Base-by-base conservation (phyloP, 805 yeast genomes). In the Barnettozyma botsteinii region DNA sequence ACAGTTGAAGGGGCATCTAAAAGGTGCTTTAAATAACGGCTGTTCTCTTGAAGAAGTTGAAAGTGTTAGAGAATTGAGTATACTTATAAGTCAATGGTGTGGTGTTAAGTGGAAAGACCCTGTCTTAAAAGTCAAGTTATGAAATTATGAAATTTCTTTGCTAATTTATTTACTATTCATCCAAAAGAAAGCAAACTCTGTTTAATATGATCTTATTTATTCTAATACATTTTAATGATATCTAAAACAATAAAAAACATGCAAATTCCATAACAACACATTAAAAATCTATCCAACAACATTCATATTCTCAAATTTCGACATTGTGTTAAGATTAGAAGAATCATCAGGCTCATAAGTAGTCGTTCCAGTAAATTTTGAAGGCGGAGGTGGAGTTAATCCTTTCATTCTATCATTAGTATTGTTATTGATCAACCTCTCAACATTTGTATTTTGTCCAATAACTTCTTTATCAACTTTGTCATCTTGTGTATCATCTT, bases 1-100 rank as follows among this genome's bases (percentile, higher is more conserved):
- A 0, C 96, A 89, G 53, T 68, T 89, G 49, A 85, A 86, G 61
- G 97, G 97, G 0, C 97, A 89, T 57, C 68, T 89, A 45, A 76
- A 73, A 57, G 97, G 97, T 0, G 96, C 96, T 0, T 46, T 79
- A 36, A 87, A 86, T 53, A 73, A 78, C 22, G 96, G 96, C 0
- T 82, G 85, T 8, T 67, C 83, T 9, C 53, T 58, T 22, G 84
- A 79, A 37, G 83, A 82, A 43, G 66, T 87, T 23, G 66, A 68
- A 37, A 77, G 76, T 2, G 73, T 77, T 10, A 68, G 94, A 37
- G 65, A 64, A 12, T 53, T 88, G 63, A 79, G 83, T 4, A 71
- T 85, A 35, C 72, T 75, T 42, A 64, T 87, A 19, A 69, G 86
- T 48, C 66, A 71, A 50, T 82, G 94, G 93, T 76, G 83, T 58